Conservation (phyloP, 257 asterid species). For the Gentiana straminea region DNA sequence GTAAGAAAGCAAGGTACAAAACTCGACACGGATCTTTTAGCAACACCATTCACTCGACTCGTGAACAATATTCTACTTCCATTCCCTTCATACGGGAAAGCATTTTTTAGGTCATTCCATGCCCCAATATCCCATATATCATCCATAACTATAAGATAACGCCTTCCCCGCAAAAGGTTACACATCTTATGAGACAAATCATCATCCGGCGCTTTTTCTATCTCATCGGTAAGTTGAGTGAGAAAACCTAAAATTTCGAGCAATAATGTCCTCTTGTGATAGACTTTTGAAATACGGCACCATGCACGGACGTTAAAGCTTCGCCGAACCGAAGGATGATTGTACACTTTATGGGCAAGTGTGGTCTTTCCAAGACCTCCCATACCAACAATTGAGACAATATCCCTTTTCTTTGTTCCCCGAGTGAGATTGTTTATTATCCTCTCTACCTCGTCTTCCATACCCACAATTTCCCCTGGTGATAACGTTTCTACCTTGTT, state of each 20-base stretch:
- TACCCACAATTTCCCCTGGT: too few relatives aligned
- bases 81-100: slow-evolving; percentile 12
- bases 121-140: slow-evolving; percentile 9
- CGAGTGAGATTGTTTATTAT: too few relatives aligned
- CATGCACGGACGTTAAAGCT: slow-evolving; percentile 12
- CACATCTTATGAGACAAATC: neutral
- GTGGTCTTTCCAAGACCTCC: slow-evolving; percentile 20
- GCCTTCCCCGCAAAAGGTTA: neutral
- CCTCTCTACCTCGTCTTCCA: too few relatives aligned
- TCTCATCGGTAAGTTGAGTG: neutral
- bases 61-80: slow-evolving; percentile 15
- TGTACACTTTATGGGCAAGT: slow-evolving; percentile 6
- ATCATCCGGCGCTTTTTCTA: neutral
- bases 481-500: too few relatives aligned
- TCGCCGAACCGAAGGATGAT: neutral
- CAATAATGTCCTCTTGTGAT: neutral
- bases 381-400: too few relatives aligned
- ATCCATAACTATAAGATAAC: slow-evolving; percentile 14
- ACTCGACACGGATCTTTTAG: neutral
- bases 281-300: neutral
- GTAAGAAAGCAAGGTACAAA: neutral
- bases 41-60: slow-evolving; percentile 4
- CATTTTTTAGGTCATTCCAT: slow-evolving; percentile 1
- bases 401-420: too few relatives aligned
- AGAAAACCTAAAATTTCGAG: neutral